phyloP scores from a whole-genome alignment of 2,329 filamentous ascomycete species.

The Metarhizium guizhouense region DNA sequence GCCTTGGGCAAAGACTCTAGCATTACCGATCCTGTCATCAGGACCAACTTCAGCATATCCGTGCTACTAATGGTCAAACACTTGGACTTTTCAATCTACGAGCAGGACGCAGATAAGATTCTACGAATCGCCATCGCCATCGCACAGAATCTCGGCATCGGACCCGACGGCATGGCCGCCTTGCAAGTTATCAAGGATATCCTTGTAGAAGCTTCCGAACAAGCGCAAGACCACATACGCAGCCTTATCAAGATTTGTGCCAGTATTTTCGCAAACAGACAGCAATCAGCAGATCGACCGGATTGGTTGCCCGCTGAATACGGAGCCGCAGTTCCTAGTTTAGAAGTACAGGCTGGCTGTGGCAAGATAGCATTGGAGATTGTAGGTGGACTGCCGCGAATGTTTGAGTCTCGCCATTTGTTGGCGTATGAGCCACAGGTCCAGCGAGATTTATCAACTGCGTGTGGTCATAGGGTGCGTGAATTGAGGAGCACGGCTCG shows the following conservation, averaged over 20 bases:
- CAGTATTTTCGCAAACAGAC: constrained; percentile 25
- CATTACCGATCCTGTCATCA: constrained; percentile 17
- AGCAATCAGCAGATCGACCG: constrained; percentile 15
- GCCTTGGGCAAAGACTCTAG: constrained; percentile 26
- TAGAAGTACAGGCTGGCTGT: constrained; percentile 24
- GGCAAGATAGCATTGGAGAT: constrained; percentile 40
- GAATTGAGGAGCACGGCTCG: constrained; percentile 43
- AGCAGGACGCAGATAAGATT: constrained; percentile 38
- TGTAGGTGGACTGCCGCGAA: constrained; percentile 35
- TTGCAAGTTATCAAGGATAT: constrained; percentile 39
- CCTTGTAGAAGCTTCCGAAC: constrained; percentile 34
- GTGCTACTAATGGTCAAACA: constrained; percentile 40
- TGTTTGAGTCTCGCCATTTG: constrained; percentile 39
- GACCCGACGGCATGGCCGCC: constrained; percentile 36
- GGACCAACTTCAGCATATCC: constrained; percentile 35
- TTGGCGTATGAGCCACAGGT: constrained; percentile 34
- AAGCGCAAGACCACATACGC: constrained; percentile 37
- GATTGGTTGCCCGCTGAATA: constrained; percentile 23
- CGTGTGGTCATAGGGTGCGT: constrained; percentile 44
- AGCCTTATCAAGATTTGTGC: constrained; percentile 38
- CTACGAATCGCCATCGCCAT: constrained; percentile 40
- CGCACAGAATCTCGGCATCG: constrained; percentile 30
- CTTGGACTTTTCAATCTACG: constrained; percentile 41
- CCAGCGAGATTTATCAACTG: constrained; percentile 36
- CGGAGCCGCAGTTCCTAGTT: constrained; percentile 5